Evolutionary conservation across 139 green algal species (phyloP).

Genomic region (Coelastrella sp.): DNA sequence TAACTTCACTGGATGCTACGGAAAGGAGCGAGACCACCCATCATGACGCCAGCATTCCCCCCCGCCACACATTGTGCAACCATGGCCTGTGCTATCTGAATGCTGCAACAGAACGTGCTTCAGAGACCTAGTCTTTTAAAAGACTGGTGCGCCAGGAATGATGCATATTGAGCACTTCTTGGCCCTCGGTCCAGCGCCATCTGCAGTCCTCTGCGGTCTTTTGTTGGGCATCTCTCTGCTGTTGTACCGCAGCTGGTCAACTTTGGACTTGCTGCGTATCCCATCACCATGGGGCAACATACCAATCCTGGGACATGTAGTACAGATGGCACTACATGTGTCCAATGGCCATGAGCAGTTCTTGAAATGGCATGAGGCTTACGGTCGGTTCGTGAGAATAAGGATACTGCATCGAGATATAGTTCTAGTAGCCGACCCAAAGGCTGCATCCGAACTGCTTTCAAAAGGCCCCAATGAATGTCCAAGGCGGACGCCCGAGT

Average conservation of each 20-base stretch:
- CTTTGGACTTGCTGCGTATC: slow-evolving; percentile 15
- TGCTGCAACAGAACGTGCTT: no score
- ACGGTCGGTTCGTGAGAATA: slow-evolving; percentile 16
- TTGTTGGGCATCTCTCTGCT: not conserved
- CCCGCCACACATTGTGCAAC: no score
- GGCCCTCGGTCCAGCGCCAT: no score
- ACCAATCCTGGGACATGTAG: slow-evolving; percentile 12
- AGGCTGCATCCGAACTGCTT: slow-evolving; percentile 24
- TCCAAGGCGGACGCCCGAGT: slow-evolving; percentile 25
- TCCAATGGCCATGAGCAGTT: slow-evolving; percentile 41
- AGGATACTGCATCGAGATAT: slow-evolving; percentile 31
- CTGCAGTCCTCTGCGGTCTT: no score
- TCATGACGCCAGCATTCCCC: no score
- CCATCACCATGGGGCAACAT: slow-evolving; percentile 31
- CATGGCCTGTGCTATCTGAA: no score
- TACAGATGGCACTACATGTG: slow-evolving; percentile 30
- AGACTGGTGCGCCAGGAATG: no score
- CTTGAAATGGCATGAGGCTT: slow-evolving; percentile 34
- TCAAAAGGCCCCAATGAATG: slow-evolving; percentile 22
- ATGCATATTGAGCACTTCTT: no score
- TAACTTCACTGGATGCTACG: no score
- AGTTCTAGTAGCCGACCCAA: slow-evolving; percentile 35
- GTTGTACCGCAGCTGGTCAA: not conserved
- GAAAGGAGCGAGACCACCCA: no score
- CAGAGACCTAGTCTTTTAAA: no score